These are phyloP conservation scores for Rhododendron williamsianum DNA, from an alignment of 148 eudicot species.

Conservation along the genomic window DNA sequence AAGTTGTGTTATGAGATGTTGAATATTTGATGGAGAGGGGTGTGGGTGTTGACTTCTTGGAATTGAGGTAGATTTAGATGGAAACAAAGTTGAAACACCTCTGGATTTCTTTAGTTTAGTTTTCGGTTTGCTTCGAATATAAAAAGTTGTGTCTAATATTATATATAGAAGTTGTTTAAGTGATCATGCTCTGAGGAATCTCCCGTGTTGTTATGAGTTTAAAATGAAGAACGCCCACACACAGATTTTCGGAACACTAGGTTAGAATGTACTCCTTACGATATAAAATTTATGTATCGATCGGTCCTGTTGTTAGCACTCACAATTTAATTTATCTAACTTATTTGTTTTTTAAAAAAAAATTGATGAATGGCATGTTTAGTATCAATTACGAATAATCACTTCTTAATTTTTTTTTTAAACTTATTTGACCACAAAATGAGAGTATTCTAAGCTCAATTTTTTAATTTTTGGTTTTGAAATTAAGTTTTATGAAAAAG, in stretches of 20 bases:
- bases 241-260: no score
- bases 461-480: no score
- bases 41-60: slow-evolving; percentile 4
- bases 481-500: no score
- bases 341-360: no score
- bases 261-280: no score
- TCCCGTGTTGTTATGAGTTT: neutral
- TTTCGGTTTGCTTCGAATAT: neutral
- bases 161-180: neutral
- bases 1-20: neutral
- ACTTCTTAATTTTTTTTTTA: no score
- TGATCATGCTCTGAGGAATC: neutral
- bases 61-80: neutral
- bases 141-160: neutral
- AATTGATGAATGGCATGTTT: no score
- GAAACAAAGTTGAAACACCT: neutral
- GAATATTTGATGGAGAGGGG: neutral
- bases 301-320: no score
- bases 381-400: no score
- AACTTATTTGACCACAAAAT: no score
- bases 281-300: neutral
- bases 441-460: no score
- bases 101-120: neutral
- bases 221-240: neutral
- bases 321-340: no score